phyloP scores from a whole-genome alignment of 2,329 filamentous ascomycete species.

The Bipolaris victoriae region DNA sequence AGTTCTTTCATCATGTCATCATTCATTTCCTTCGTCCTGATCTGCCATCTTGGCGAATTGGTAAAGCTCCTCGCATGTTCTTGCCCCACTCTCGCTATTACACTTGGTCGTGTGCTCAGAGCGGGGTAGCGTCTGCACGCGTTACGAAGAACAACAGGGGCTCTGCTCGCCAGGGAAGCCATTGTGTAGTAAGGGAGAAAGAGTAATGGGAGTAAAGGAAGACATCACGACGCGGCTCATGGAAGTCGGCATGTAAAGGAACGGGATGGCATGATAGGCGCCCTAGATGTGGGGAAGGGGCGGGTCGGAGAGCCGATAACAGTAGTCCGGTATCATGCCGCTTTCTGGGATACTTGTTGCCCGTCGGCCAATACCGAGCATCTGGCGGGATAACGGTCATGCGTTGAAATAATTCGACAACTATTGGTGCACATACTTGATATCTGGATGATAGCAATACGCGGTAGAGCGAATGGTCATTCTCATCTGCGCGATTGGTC shows the following conservation, averaged over 20 bases:
- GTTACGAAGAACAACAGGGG: constrained; percentile 24
- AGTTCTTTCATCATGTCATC: constrained; percentile 60
- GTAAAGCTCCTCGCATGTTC: constrained; percentile 37
- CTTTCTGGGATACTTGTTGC: constrained; percentile 19
- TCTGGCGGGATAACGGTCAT: neutral
- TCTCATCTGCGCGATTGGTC: neutral
- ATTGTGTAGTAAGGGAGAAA: constrained; percentile 16
- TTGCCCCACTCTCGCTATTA: constrained; percentile 8
- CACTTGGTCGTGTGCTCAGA: constrained; percentile 16
- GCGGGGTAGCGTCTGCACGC: constrained; percentile 31
- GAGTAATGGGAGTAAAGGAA: constrained; percentile 7
- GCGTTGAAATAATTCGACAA: neutral
- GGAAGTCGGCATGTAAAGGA: constrained; percentile 23
- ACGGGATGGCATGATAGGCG: constrained; percentile 28
- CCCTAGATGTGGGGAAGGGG: constrained; percentile 23
- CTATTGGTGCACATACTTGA: neutral
- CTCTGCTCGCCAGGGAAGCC: constrained; percentile 19
- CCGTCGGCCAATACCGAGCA: constrained; percentile 17
- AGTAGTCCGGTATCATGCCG: constrained; percentile 20
- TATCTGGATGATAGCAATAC: neutral
- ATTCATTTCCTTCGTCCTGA: constrained; percentile 57
- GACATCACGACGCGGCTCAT: constrained; percentile 13
- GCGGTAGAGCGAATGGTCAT: neutral
- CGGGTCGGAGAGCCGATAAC: constrained; percentile 29
- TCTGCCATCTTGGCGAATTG: constrained; percentile 38